A percentile compares a stretch with the other conserved stretches of the same genome.
Evolutionary conservation across 1,284 basidiomycete species (phyloP).

Genomic region (Sporisorium graminicola): DNA sequence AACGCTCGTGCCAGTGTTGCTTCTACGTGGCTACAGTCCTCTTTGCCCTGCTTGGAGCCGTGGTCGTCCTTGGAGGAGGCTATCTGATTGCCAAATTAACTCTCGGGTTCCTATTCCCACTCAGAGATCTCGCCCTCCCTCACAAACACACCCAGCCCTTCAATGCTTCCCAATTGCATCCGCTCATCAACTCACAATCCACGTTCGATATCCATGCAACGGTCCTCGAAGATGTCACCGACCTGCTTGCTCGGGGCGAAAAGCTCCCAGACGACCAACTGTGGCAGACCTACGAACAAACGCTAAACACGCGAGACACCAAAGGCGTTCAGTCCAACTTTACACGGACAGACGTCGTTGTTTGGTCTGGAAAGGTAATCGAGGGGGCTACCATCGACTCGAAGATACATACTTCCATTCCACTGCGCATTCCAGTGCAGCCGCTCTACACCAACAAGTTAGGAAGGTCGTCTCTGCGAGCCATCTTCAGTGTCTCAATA

Average conservation of each 20-base stretch:
- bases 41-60: conserved; percentile 9
- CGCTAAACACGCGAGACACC: not conserved
- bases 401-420: conserved; percentile 11
- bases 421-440: conserved; percentile 11
- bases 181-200: conserved; percentile 9
- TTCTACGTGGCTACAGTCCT: not conserved
- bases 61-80: conserved; percentile 5
- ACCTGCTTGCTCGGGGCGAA: conserved; percentile 17
- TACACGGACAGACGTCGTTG: conserved; percentile 11
- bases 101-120: conserved; percentile 11
- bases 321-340: not conserved
- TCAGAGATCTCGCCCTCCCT: conserved; percentile 1
- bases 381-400: not conserved
- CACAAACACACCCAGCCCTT: conserved; percentile 4
- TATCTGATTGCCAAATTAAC: not conserved
- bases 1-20: not conserved
- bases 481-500: conserved; percentile 23
- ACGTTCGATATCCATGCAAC: conserved; percentile 21
- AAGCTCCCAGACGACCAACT: conserved; percentile 9
- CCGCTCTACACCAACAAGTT: conserved; percentile 18
- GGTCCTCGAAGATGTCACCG: conserved; percentile 24
- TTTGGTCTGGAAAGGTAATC: conserved; percentile 4
- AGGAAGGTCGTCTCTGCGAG: conserved; percentile 16
- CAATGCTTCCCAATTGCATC: conserved; percentile 20
- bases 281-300: conserved; percentile 6